A percentile compares a stretch with the other conserved stretches of the same genome.
Evolutionary conservation across 352 stramenopile species (phyloP).

Genomic region (Phytopythium delawarense): DNA sequence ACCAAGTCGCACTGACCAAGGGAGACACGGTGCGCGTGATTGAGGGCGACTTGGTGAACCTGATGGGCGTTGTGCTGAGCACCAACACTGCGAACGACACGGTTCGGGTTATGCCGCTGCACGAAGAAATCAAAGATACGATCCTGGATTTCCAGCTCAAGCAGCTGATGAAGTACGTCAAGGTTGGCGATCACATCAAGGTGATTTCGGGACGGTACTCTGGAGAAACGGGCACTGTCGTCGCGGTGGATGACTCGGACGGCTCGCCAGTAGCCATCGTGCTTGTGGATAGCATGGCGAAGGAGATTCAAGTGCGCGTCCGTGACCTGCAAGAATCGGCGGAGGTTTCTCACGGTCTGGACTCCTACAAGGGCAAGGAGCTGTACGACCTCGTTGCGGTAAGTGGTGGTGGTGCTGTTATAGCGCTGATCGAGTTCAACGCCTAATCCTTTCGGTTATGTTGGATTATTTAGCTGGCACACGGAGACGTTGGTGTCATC

Average conservation of each 20-base stretch:
- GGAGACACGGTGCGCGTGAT: slow-evolving; percentile 87
- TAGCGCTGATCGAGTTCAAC: background rate
- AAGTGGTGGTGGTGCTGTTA: slow-evolving; percentile 8
- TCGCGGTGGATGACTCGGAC: slow-evolving; percentile 83
- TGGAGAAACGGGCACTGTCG: slow-evolving; percentile 86
- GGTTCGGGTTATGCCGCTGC: slow-evolving; percentile 85
- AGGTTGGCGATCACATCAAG: slow-evolving; percentile 91
- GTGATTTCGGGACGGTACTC: slow-evolving; percentile 88
- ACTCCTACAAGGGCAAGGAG: slow-evolving; percentile 89
- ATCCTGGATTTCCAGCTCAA: slow-evolving; percentile 88
- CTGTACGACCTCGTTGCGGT: slow-evolving; percentile 87
- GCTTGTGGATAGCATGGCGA: slow-evolving; percentile 86
- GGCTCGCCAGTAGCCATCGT: slow-evolving; percentile 85
- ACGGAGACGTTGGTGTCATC: slow-evolving; percentile 88
- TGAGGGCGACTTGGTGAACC: slow-evolving; percentile 83
- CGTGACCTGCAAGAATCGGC: slow-evolving; percentile 88
- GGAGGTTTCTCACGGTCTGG: slow-evolving; percentile 84
- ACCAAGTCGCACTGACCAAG: slow-evolving; percentile 87
- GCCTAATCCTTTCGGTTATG: slow-evolving; percentile 3
- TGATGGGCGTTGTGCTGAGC: slow-evolving; percentile 88
- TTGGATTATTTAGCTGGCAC: slow-evolving; percentile 39
- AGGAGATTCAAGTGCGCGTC: slow-evolving; percentile 89
- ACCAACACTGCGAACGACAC: slow-evolving; percentile 88
- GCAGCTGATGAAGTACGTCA: slow-evolving; percentile 89
- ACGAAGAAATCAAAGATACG: slow-evolving; percentile 90